Evolutionary conservation across 2,329 filamentous ascomycete species (phyloP).

Genomic region (Fusarium sp.): DNA sequence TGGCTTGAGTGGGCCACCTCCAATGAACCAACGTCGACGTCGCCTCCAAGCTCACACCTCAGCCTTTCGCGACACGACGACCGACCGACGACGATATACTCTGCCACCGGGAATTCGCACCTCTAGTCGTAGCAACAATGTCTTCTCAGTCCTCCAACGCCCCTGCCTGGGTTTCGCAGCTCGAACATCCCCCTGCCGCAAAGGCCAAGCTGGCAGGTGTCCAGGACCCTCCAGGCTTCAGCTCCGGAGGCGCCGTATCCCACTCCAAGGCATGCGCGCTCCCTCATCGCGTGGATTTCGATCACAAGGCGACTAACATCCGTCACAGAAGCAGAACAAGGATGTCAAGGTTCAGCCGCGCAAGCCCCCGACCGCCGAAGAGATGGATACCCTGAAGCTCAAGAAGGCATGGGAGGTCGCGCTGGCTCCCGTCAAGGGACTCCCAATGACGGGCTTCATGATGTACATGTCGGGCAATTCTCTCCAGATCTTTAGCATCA

Average conservation of each 20-base stretch:
- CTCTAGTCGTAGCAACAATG: not conserved
- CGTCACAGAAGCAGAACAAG: constrained; percentile 63
- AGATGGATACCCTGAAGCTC: constrained; percentile 95
- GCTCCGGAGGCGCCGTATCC: constrained; percentile 58
- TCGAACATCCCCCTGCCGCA: constrained; percentile 76
- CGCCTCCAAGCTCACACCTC: constrained; percentile 26
- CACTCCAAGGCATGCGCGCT: constrained; percentile 66
- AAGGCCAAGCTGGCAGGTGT: constrained; percentile 77
- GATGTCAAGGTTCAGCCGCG: constrained; percentile 64
- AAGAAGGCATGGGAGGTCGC: constrained; percentile 99
- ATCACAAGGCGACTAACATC: constrained; percentile 9
- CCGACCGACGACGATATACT: not conserved
- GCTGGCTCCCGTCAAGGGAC: constrained; percentile 89
- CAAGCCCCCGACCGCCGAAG: constrained; percentile 78
- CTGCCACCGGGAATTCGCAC: not conserved
- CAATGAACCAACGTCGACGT: constrained; percentile 31
- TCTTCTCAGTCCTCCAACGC: constrained; percentile 51
- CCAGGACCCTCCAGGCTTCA: constrained; percentile 89
- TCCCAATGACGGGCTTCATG: constrained; percentile 99
- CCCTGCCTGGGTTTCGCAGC: constrained; percentile 86
- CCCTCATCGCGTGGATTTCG: not conserved
- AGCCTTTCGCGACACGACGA: constrained; percentile 17
- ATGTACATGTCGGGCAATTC: constrained; percentile 99
- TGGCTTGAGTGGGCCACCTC: constrained; percentile 26
- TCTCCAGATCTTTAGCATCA: constrained; percentile 98